phyloP scores from a whole-genome alignment of 495 filamentous ascomycete genomes.

The Penicillium desertorum region DNA sequence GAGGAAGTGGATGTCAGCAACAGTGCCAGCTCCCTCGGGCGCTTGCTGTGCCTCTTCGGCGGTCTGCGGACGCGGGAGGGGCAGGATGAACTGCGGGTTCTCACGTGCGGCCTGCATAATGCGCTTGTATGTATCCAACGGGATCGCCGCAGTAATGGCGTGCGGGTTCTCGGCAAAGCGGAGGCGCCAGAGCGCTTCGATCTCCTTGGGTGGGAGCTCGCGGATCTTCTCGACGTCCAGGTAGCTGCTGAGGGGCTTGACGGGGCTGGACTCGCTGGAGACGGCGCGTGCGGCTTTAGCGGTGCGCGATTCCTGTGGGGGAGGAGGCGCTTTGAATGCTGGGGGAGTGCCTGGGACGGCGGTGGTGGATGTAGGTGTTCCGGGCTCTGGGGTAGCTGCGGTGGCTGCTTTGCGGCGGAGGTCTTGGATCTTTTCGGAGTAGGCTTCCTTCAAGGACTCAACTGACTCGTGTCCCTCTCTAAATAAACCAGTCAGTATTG shows the following conservation, averaged over 20 bases:
- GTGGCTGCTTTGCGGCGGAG: constrained; percentile 62
- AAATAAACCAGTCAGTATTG: not conserved
- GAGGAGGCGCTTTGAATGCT: constrained; percentile 34
- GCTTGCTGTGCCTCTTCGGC: constrained; percentile 21
- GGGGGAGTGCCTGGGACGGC: constrained; percentile 25
- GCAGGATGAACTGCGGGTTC: constrained; percentile 87
- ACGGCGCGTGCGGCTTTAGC: constrained; percentile 34
- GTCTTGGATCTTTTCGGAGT: constrained; percentile 74
- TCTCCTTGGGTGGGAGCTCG: constrained; percentile 72
- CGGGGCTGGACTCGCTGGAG: constrained; percentile 44
- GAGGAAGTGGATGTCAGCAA: constrained; percentile 51
- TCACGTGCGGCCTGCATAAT: constrained; percentile 66
- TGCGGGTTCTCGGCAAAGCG: constrained; percentile 67
- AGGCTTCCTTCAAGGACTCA: constrained; percentile 75
- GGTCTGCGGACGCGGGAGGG: constrained; percentile 64
- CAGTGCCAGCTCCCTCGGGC: constrained; percentile 32
- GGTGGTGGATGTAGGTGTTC: constrained; percentile 11
- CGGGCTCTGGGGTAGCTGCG: constrained; percentile 51
- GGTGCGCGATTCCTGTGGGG: constrained; percentile 32
- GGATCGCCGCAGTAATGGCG: constrained; percentile 81
- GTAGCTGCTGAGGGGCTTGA: constrained; percentile 81
- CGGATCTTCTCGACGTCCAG: constrained; percentile 77
- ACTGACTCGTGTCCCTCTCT: constrained; percentile 74
- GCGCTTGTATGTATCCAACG: constrained; percentile 62
- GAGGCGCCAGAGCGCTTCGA: constrained; percentile 88